Evolutionary conservation across 1,284 basidiomycete genomes (phyloP).

Genomic region (Cystobasidium sp.): DNA sequence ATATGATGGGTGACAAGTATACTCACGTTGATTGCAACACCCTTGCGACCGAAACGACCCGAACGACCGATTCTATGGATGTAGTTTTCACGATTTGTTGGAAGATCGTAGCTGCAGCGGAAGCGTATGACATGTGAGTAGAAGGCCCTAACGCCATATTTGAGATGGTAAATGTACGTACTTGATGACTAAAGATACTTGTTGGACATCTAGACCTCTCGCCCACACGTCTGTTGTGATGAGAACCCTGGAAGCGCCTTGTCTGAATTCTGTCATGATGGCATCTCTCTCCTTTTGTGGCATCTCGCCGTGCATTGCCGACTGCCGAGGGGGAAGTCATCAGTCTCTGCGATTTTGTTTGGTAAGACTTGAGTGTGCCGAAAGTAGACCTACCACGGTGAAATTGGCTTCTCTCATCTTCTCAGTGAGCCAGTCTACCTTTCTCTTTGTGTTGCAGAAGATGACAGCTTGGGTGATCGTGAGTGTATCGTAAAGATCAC

Average conservation of each 20-base stretch:
- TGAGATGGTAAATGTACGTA: constrained; percentile 58
- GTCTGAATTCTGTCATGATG: constrained; percentile 98
- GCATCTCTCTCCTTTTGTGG: constrained; percentile 97
- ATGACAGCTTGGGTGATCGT: constrained; percentile 99
- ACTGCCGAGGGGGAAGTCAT: constrained; percentile 7
- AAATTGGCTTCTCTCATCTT: constrained; percentile 98
- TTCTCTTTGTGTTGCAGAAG: constrained; percentile 98
- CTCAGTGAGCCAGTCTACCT: constrained; percentile 99
- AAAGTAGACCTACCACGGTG: constrained; percentile 64
- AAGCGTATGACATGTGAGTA: constrained; percentile 95
- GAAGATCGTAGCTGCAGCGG: constrained; percentile 73
- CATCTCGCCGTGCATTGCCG: constrained; percentile 86
- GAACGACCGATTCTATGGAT: constrained; percentile 96
- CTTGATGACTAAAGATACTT: constrained; percentile 98
- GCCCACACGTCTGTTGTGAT: constrained; percentile 97
- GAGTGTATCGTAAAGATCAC: constrained; percentile 96
- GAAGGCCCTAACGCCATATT: constrained; percentile 60
- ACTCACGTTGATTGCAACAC: constrained; percentile 83
- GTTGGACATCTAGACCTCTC: constrained; percentile 97
- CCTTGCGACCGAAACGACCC: constrained; percentile 92
- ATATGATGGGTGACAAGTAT: background rate
- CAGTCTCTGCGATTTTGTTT: constrained; percentile 1
- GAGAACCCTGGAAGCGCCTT: constrained; percentile 89
- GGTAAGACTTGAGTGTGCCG: constrained; percentile 57
- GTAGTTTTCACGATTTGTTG: constrained; percentile 94